Percentiles rank a stretch among this genome's conserved stretches.
Evolutionary conservation across 805 yeast genomes (phyloP).

Genomic region (Metschnikowia arizonensis): DNA sequence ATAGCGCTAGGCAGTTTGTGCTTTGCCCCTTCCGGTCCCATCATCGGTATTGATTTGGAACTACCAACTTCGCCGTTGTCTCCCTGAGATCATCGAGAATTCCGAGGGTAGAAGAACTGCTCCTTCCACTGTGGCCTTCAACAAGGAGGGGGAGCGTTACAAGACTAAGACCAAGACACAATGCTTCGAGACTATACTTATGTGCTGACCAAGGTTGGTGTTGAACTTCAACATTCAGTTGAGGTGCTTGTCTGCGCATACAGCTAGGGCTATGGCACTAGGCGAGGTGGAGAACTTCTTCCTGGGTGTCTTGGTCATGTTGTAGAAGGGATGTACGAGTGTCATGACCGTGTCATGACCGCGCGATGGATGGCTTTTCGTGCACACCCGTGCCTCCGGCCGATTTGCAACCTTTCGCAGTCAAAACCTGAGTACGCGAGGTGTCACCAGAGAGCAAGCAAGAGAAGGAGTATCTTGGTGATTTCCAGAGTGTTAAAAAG

Average conservation of each 20-base stretch:
- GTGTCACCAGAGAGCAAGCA: too few relatives aligned
- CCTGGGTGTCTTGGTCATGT: constrained; percentile 61
- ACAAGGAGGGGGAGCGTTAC: constrained; percentile 74
- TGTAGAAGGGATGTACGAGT: not conserved
- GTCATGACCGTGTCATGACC: constrained; percentile 8
- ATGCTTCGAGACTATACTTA: too few relatives aligned
- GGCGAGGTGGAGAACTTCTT: constrained; percentile 53
- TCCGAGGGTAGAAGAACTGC: constrained; percentile 64
- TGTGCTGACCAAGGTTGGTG: constrained; percentile 95
- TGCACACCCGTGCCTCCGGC: constrained; percentile 7
- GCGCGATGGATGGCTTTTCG: constrained; percentile 3
- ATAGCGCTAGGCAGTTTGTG: constrained; percentile 40
- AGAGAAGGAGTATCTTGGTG: too few relatives aligned
- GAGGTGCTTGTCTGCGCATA: constrained; percentile 64
- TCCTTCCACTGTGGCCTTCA: constrained; percentile 93
- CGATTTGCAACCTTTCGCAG: constrained; percentile 7
- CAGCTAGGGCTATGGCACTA: constrained; percentile 50
- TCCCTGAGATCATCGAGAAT: constrained; percentile 76
- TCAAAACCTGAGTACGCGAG: not conserved
- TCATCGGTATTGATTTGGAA: constrained; percentile 81
- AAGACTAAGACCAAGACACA: too few relatives aligned
- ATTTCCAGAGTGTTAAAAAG: too few relatives aligned
- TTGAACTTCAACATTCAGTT: constrained; percentile 92
- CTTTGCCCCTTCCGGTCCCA: constrained; percentile 42
- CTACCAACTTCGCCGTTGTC: constrained; percentile 89